Conservation (phyloP, 257 asterid genomes). For the Striga asiatica region DNA sequence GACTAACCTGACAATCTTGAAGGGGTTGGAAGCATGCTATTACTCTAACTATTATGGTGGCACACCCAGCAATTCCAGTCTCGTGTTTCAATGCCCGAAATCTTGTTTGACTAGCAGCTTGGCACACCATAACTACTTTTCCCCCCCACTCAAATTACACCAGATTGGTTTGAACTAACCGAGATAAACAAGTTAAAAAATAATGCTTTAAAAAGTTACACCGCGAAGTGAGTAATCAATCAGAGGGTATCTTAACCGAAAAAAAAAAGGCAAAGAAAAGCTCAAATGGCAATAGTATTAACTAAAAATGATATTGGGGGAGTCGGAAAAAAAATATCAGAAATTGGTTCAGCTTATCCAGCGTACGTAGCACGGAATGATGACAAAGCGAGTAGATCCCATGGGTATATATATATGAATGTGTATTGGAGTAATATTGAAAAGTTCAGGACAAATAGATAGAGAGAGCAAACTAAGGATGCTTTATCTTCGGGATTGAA, state of each 20-base stretch:
- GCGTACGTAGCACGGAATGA: conserved; percentile 73
- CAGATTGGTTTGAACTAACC: not conserved
- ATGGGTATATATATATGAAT: conserved; percentile 26
- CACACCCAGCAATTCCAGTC: conserved; percentile 73
- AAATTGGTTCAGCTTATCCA: conserved; percentile 44
- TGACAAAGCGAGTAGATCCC: conserved; percentile 63
- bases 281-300: too few species aligned
- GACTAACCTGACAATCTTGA: conserved; percentile 91
- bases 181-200: too few species aligned
- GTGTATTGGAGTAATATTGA: not conserved
- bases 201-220: too few species aligned
- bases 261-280: too few species aligned
- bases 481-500: conserved; percentile 5
- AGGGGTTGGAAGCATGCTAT: conserved; percentile 98
- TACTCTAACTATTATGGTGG: conserved; percentile 89
- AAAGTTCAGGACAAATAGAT: not conserved
- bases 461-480: not conserved
- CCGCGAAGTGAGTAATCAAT: too few species aligned
- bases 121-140: conserved; percentile 95
- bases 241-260: too few species aligned
- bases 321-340: not conserved
- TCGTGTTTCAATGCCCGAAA: conserved; percentile 94
- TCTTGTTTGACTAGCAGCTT: conserved; percentile 96
- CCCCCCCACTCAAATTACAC: conserved; percentile 41
- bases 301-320: too few species aligned